Evolutionary conservation across 768 basidiomycete genomes (phyloP).

Genomic region (Rhodotorula diobovata): DNA sequence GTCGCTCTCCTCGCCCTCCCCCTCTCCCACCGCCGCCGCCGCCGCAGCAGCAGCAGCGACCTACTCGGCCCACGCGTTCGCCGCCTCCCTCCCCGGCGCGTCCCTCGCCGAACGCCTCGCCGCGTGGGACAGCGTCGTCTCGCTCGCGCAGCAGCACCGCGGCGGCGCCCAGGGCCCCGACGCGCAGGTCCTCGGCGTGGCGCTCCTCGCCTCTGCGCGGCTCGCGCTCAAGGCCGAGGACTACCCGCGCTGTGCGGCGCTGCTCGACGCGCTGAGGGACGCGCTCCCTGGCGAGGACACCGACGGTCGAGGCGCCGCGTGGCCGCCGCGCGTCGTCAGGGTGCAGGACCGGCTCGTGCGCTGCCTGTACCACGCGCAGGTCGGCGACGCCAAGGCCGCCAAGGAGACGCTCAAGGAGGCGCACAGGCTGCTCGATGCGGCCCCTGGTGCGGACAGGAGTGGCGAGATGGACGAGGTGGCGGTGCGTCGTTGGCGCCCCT

Average conservation of each 20-base stretch:
- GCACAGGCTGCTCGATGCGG: slow-evolving; percentile 14
- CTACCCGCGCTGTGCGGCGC: neutral
- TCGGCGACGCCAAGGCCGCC: slow-evolving; percentile 9
- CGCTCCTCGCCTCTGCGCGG: slow-evolving; percentile 1
- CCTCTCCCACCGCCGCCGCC: neutral
- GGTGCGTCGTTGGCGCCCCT: neutral
- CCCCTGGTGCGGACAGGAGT: neutral
- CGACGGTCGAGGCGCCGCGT: neutral
- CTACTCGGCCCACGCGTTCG: neutral
- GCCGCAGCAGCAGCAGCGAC: neutral
- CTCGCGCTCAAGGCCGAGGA: slow-evolving; percentile 8
- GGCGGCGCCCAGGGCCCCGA: too few species aligned
- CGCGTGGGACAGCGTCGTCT: slow-evolving; percentile 7
- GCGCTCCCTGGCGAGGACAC: neutral
- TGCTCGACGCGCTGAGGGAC: neutral
- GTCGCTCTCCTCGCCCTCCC: neutral
- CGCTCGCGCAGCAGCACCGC: neutral
- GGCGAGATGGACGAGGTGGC: neutral
- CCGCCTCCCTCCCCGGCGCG: slow-evolving; percentile 1
- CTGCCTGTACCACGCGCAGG: neutral
- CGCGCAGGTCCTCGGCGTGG: neutral
- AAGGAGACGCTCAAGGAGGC: slow-evolving; percentile 19
- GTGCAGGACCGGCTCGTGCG: slow-evolving; percentile 2
- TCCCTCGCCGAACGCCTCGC: neutral
- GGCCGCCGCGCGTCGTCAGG: neutral